Conservation (phyloP, 2,329 filamentous ascomycete genomes). For the Lachnellula cervina region DNA sequence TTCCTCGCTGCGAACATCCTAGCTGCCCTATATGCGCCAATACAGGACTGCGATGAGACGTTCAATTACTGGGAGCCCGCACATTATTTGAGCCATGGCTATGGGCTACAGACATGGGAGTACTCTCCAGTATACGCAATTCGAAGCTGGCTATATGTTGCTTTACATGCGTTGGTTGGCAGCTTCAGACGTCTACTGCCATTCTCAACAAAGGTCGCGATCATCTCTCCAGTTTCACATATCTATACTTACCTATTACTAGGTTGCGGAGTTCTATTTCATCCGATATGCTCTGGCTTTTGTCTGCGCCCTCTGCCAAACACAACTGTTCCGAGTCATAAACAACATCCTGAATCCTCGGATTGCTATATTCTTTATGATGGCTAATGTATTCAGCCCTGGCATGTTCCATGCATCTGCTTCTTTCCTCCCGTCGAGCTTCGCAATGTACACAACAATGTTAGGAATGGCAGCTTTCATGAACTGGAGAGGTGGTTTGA, state of each 20-base stretch:
- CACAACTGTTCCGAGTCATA: slow-evolving; percentile 72
- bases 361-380: slow-evolving; percentile 78
- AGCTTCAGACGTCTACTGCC: slow-evolving; percentile 62
- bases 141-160: slow-evolving; percentile 88
- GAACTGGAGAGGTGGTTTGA: slow-evolving; percentile 76
- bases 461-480: slow-evolving; percentile 84
- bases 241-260: slow-evolving; percentile 5
- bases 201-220: slow-evolving; percentile 51
- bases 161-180: slow-evolving; percentile 69
- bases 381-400: slow-evolving; percentile 71
- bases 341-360: slow-evolving; percentile 72
- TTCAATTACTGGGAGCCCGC: slow-evolving; percentile 99
- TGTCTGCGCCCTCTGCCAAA: slow-evolving; percentile 75
- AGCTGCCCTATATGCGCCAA: slow-evolving; percentile 78
- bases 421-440: slow-evolving; percentile 86
- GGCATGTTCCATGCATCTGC: slow-evolving; percentile 91
- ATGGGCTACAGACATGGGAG: slow-evolving; percentile 96
- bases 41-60: slow-evolving; percentile 97
- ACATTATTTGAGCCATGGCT: slow-evolving; percentile 88
- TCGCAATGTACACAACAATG: slow-evolving; percentile 92
- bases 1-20: slow-evolving; percentile 70
- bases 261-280: slow-evolving; percentile 78
- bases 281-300: slow-evolving; percentile 72
- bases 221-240: not conserved
- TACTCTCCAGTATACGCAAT: slow-evolving; percentile 95